These are phyloP conservation scores for Daldinia sp. DNA, from an alignment of 2,329 filamentous ascomycete genomes.

Conservation along the genomic window DNA sequence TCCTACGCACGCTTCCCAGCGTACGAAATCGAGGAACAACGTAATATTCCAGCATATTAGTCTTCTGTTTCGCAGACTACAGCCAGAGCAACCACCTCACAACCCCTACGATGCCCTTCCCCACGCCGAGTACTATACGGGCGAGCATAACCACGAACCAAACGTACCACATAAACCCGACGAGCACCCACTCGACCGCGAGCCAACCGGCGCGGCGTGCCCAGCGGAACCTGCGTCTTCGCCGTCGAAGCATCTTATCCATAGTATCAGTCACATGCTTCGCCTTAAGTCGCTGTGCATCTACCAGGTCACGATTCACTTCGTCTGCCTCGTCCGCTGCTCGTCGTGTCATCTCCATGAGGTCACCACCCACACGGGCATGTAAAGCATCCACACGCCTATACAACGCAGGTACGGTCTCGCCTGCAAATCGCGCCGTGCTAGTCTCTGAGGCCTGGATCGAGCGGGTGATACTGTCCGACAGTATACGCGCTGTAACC, in stretches of 20 bases:
- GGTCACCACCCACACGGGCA: conserved; percentile 58
- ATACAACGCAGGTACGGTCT: conserved; percentile 63
- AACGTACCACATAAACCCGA: conserved; percentile 92
- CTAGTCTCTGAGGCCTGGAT: conserved; percentile 65
- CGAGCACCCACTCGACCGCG: conserved; percentile 83
- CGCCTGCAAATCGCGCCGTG: conserved; percentile 65
- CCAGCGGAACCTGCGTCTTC: conserved; percentile 75
- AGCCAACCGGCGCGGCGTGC: conserved; percentile 80
- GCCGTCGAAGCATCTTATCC: conserved; percentile 75
- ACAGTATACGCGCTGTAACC: conserved; percentile 61
- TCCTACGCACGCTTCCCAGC: neutral
- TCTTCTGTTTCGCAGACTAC: conserved; percentile 48
- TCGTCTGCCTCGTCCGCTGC: conserved; percentile 83
- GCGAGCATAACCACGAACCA: conserved; percentile 88
- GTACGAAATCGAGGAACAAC: neutral
- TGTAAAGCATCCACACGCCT: conserved; percentile 58
- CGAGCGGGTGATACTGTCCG: conserved; percentile 56
- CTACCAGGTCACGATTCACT: conserved; percentile 77
- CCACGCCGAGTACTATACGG: conserved; percentile 69
- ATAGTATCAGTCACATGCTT: conserved; percentile 84
- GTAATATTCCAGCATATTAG: neutral
- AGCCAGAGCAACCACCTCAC: conserved; percentile 88
- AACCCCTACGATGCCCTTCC: conserved; percentile 65
- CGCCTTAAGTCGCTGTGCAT: conserved; percentile 78
- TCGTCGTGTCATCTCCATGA: conserved; percentile 68